Evolutionary conservation across 805 yeast species (phyloP), one percentile per base, ranked within the genome.

Genomic region (Monosporozyma aerobia): DNA sequence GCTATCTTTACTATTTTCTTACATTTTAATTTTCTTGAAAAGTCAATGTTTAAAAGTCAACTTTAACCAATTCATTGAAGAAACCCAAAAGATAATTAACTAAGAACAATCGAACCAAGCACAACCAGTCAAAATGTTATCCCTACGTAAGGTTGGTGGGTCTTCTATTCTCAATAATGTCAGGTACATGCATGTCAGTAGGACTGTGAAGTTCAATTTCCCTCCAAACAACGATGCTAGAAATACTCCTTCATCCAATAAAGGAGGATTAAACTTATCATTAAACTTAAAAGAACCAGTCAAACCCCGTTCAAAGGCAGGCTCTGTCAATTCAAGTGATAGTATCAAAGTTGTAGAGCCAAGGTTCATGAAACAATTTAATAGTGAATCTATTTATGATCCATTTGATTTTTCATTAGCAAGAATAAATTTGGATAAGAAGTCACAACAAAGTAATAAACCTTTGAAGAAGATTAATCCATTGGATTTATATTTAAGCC

Each of bases 391-490:
- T 4, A 77, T 80, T 0, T 89, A 89, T 64, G 92, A 86, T 59
- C 94, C 96, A 50, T 84, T 83, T 69, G 95, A 87, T 67, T 87
- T 88, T 60, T 78, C 87, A 32, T 68, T 80, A 61, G 79, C 83
- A 47, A 79, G 77, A 58, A 61, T 79, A 40, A 73, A 76, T 55
- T 77, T 80, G 59, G 82, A 79, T 47, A 73, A 66, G 56, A 76
- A 73, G 56, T 51, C 57, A 40, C 53, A 65, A 54, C 61, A 61
- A 37, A 48, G 37, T 23, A 39, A 35, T 7, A 56, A 40, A 25
- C 52, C 52, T 4, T 30, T 51, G 16, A 51, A 52, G 3, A 69
- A 54, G 22, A 73, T 84, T 39, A 78, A 87, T 61, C 95, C 95
- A 32, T 68, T 78, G 40, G 83, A 81, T 62, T 77, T 83, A 53